Base-by-base conservation (phyloP, 108 stramenopile species). In the Pseudonitzschia multiseries region DNA sequence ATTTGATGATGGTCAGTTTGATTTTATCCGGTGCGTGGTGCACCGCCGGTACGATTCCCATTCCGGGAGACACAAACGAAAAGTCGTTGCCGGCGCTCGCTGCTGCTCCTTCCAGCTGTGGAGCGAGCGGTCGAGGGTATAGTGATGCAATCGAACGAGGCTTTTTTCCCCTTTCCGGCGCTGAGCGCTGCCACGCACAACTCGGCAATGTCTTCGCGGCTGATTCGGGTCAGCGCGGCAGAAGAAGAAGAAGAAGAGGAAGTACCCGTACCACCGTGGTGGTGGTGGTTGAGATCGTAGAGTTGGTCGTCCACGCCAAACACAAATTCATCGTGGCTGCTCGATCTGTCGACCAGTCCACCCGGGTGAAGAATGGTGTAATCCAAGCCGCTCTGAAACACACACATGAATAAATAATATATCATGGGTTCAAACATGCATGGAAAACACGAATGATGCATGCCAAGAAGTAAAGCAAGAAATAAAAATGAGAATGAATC, bases 311-410 rank as follows among this genome's bases (percentile, higher is more conserved):
- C 88, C 12, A 93, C 88, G 68, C 87, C 96, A 17, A 97, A 56
- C 13, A 90, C 82, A 33, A 95, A 77, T 20, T 85, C 77, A 65
- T 79, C 69, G 17, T 61, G 70, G 56, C 77, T 81, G 65, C 64
- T 80, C 77, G 65, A 83, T 41, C 67, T 77, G 68, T 97, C 93
- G 12, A 87, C 61, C 20, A 97, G 73, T 0, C 94, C 94, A 62
- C 96, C 96, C 0, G 96, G 93, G 86, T 97, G 96, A 50, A 97
- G 66, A 65, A 95, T 94, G 41, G 92, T 90, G 69, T 95, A 94
- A 46, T 86, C 75, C 68, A 95, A 68, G 8, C 92, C 93, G 65
- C 70, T 84, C 81, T 74, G 75, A 68, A 51, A 78, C 28, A 57
- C 54, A 50, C 31, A 41, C 12, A 48, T 50, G 36, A n/a, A 27